Evolutionary conservation across 202 grass and related monocot genomes (phyloP).

Genomic region (Bolboschoenoplectus hybrid): DNA sequence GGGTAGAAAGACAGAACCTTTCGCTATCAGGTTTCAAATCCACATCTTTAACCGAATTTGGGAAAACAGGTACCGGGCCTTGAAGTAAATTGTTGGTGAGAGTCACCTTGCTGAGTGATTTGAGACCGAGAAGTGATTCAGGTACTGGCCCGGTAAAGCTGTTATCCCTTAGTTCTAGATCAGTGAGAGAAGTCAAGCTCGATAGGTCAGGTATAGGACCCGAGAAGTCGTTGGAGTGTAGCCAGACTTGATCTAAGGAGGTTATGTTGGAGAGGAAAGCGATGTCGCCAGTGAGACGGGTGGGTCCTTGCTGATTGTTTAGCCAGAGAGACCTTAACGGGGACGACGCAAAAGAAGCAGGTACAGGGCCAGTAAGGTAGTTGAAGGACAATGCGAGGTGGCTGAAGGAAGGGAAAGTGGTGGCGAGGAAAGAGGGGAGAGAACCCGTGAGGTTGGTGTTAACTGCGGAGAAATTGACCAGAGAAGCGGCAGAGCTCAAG

Average conservation of each 20-base stretch:
- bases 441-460: slow-evolving; percentile 51
- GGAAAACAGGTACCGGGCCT: slow-evolving; percentile 53
- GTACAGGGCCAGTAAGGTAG: slow-evolving; percentile 57
- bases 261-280: slow-evolving; percentile 68
- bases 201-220: slow-evolving; percentile 75
- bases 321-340: slow-evolving; percentile 72
- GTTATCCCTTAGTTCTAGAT: slow-evolving; percentile 78
- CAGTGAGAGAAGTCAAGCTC: slow-evolving; percentile 42
- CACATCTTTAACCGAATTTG: neutral
- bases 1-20: slow-evolving; percentile 50
- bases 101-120: slow-evolving; percentile 51
- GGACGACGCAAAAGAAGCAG: slow-evolving; percentile 38
- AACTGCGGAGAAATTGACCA: slow-evolving; percentile 84
- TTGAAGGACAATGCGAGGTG: slow-evolving; percentile 56
- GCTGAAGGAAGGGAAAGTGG: slow-evolving; percentile 38
- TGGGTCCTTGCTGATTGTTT: slow-evolving; percentile 42
- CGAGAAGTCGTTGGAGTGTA: slow-evolving; percentile 73
- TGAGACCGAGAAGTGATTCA: slow-evolving; percentile 51
- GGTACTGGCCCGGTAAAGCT: slow-evolving; percentile 67
- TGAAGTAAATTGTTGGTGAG: slow-evolving; percentile 83
- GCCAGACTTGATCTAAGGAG: slow-evolving; percentile 51
- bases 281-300: slow-evolving; percentile 46
- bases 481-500: slow-evolving; percentile 33
- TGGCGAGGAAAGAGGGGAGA: slow-evolving; percentile 65
- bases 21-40: slow-evolving; percentile 36